Percentiles rank a stretch among this genome's conserved stretches.
Conservation (phyloP, 768 basidiomycete genomes). For the Trametes gibbosa region DNA sequence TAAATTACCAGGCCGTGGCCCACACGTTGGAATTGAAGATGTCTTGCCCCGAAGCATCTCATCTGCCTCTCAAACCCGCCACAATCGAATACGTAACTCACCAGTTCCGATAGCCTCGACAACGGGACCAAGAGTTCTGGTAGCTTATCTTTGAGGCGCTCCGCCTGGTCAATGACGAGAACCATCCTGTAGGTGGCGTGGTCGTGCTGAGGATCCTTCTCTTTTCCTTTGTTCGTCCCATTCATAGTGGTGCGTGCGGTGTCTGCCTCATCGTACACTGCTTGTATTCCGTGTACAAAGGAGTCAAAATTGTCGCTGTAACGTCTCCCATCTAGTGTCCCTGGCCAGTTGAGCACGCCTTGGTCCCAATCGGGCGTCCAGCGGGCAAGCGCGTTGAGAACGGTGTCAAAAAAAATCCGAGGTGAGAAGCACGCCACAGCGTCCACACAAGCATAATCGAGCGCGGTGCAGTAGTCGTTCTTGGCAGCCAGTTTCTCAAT, state of each 20-base stretch:
- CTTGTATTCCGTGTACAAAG: constrained; percentile 65
- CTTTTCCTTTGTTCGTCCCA: constrained; percentile 31
- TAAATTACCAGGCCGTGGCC: too few species aligned
- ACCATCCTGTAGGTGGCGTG: constrained; percentile 44
- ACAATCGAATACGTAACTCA: constrained; percentile 31
- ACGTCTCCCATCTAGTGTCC: constrained; percentile 32
- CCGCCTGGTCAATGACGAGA: constrained; percentile 64
- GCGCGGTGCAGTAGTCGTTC: neutral
- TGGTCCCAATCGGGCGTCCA: constrained; percentile 59
- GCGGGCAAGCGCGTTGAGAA: constrained; percentile 56
- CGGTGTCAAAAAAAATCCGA: constrained; percentile 62
- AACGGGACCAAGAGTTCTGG: constrained; percentile 70
- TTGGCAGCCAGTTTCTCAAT: constrained; percentile 29
- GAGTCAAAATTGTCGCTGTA: constrained; percentile 67
- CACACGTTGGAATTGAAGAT: too few species aligned
- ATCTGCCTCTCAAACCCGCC: too few species aligned
- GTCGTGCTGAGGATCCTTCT: constrained; percentile 24
- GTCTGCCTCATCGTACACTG: constrained; percentile 15
- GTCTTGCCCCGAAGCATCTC: too few species aligned
- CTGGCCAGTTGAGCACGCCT: constrained; percentile 59
- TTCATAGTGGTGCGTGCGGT: neutral
- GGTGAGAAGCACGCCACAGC: constrained; percentile 59
- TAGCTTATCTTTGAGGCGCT: constrained; percentile 58
- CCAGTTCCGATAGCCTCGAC: constrained; percentile 69
- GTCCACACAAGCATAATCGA: constrained; percentile 13